Base-by-base conservation (phyloP, 345 rosid genomes). In the Eucalyptus viminalis region DNA sequence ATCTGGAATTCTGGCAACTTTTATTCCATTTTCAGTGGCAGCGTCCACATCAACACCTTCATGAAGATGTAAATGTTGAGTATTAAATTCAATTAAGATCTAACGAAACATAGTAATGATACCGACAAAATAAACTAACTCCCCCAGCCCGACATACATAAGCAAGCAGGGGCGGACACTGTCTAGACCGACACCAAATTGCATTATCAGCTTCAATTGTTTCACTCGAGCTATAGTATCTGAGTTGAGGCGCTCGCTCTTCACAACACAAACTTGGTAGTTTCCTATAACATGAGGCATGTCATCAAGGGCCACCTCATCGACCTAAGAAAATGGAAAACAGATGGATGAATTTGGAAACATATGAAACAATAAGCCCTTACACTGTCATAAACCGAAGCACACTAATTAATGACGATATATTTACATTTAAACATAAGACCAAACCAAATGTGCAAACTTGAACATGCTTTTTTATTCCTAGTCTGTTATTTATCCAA, bases 151-250 rank as follows among this genome's bases (percentile, higher is more conserved):
- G 3, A 60, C 31, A 60, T 11, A 58, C 6, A 0, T 2, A 58
- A 58, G 65, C 65, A 11, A 58, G n/a, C 14, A 15, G 11, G 11
- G 44, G 37, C 14, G 3, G 81, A 19, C 69, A 96, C 99, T 96
- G 91, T 97, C 99, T 7, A 97, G 94, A 86, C 98, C 97, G 91
- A 97, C 98, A 91, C 97, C 99, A 76, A 65, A 97, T 92, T 95
- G 99, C 97, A 97, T 92, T 81, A 95, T 86, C 81, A 97, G 89
- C 94, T 95, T 97, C 98, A 95, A 93, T 72, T 91, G 92, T 80
- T 86, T 93, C 11, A 96, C 98, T 89, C 89, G 94, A 83, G 97
- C 93, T 83, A 95, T 91, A 56, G 93, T 89, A 91, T 88, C 91
- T 22, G 97, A 93, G 93, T 95, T 92, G 9, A 96, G 56, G 90